Base-by-base conservation (phyloP, 176 grass and related monocot genomes). In the Triticum dicoccoides region DNA sequence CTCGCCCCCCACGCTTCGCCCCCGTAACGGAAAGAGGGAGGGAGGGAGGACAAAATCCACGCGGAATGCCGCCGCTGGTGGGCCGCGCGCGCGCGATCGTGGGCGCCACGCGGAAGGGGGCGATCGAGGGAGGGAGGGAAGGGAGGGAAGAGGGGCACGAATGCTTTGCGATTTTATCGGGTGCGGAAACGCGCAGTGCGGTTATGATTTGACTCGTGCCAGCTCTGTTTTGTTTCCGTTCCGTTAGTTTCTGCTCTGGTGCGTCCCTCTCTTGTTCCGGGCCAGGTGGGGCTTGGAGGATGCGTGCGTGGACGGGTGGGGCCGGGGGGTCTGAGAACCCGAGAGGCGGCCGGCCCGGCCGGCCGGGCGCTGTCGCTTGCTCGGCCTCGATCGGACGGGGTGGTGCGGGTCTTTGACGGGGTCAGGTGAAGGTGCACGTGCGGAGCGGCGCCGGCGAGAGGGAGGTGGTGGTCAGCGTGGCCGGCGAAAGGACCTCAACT, bases 311-410 rank as follows among this genome's bases (percentile, higher is more conserved):
- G 66, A 85, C 73, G 37, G 80, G 72, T 56, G 78, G 84, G 41
- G 37, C 6, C 45, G 51, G 73, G 12, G 39, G 44, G 63, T 34
- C 84, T 80, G 91, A 89, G 89, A 85, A 85, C 79, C 86, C 89
- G 81, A 89, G 88, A 85, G 59, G 20, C 21, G 87, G 92, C 86
- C 90, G 89, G 76, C 74, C 65, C 35, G 69, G 82, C 69, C 83
- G 61, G 33, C 45, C 61, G 80, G 2, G 45, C 32, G 61, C 9
- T 49, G 82, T 52, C 59, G 34, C 72, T 68, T 76, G 73, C 47
- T 18, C 24, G 42, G 41, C 72, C 42, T 25, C 54, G 12, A 17
- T 17, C 54, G 42, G 72, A 20, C 13, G 13, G 35, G 13, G 35
- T 18, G 54, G 69, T 24, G 34, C 11, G 23, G 14, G 44, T 4